Evolutionary conservation across 139 green algal genomes (phyloP).

Genomic region (Limnomonas spitsbergensis): DNA sequence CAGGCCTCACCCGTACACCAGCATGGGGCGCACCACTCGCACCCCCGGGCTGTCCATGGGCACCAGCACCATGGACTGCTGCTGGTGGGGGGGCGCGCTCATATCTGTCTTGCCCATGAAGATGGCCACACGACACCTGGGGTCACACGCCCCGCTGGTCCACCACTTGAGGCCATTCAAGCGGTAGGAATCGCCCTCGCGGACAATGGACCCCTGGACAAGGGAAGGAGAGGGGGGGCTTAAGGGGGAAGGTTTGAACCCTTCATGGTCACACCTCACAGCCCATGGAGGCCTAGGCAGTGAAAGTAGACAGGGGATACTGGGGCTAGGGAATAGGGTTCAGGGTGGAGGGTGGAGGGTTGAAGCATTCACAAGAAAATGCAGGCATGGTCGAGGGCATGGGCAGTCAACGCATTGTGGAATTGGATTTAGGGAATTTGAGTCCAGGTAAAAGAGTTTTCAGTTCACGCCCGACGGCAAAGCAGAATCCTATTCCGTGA

Average conservation of each 20-base stretch:
- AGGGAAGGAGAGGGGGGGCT: background rate
- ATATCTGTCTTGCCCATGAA: constrained; percentile 93
- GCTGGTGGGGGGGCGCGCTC: constrained; percentile 57
- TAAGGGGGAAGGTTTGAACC: constrained; percentile 7
- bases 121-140: constrained; percentile 72
- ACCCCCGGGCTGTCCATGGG: constrained; percentile 80
- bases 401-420: too few relatives aligned
- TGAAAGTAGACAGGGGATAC: too few relatives aligned
- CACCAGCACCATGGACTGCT: constrained; percentile 95
- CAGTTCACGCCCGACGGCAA: too few relatives aligned
- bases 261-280: background rate
- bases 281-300: background rate
- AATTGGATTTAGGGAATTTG: too few relatives aligned
- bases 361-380: too few relatives aligned
- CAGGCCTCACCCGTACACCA: constrained; percentile 90
- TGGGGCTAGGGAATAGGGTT: too few relatives aligned
- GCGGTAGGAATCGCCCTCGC: constrained; percentile 41
- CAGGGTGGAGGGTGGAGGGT: too few relatives aligned
- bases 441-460: too few relatives aligned
- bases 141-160: constrained; percentile 83
- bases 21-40: constrained; percentile 52
- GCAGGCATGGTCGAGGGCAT: too few relatives aligned
- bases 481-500: too few relatives aligned
- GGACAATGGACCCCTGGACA: constrained; percentile 30
- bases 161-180: constrained; percentile 95